Base-by-base conservation (phyloP, 805 yeast species). In the Saccharomycopsis synnaedendra region DNA sequence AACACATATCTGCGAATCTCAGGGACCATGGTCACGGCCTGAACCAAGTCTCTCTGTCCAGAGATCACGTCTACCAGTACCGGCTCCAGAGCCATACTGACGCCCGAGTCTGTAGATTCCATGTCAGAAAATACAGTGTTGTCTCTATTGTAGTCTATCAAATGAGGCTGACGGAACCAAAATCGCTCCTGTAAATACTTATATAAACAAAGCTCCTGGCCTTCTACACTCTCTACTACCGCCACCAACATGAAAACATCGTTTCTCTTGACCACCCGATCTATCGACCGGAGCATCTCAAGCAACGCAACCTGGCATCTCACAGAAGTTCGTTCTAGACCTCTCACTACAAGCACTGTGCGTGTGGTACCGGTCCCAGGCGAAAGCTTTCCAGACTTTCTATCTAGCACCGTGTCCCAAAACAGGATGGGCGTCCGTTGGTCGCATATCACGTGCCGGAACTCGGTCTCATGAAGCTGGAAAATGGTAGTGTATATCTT, bases 1-100 rank as follows among this genome's bases (percentile, higher is more conserved):
- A 76, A 74, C 51, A 76, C 69, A 54, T 79, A 80, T 4, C 80
- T 58, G 41, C 58, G 58, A 32, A 80, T 62, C 46, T 79, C 83
- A 0, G 77, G 69, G 0, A 69, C 66, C 5, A 79, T 59, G 4
- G 50, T 54, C 7, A 75, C 67, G 5, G 46, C 10, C 1, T 32
- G 4, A 47, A 60, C 47, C 19, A 54, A 41, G 1, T 44, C 10
- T 7, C 57, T 40, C 6, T 54, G 29, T n/a, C 36, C 36, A 9
- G 8, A 8, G 36, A 34, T 34, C n/a, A 34, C 10, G 19, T 19
- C 19, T 19, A 19, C 19, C 19, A 19, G 19, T 19, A 19, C 19
- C 19, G 19, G 19, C 19, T 19, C 19, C 19, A 19, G 19, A 19
- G 19, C 19, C 5, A 48, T 33, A 40, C 33, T 29, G 10, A 40